Conservation (phyloP, 495 filamentous ascomycete species). For the Aspergillus incahuasiensis region DNA sequence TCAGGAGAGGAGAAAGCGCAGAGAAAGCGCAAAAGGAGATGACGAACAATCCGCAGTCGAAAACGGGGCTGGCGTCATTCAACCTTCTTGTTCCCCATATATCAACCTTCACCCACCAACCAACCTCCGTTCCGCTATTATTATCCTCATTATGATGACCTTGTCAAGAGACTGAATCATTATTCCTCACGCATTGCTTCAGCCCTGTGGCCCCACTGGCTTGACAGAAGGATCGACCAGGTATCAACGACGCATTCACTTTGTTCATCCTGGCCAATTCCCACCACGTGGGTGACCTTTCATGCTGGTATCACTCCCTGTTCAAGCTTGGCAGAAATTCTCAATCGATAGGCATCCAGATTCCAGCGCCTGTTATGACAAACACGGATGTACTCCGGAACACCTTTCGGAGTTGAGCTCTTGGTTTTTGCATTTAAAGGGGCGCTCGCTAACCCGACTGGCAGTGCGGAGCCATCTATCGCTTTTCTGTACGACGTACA, state of each 20-base stretch:
- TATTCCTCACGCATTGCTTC: constrained; percentile 14
- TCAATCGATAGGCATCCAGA: constrained; percentile 5
- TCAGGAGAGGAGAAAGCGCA: not conserved
- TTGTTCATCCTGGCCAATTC: not conserved
- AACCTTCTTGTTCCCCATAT: not conserved
- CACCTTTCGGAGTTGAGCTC: not conserved
- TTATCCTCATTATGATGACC: not conserved
- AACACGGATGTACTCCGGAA: not conserved
- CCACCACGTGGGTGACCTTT: not conserved
- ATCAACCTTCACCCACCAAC: not conserved
- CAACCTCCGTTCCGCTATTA: not conserved
- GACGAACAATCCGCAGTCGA: not conserved
- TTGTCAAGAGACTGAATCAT: not conserved
- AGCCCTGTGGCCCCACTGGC: constrained; percentile 21
- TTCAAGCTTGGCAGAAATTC: not conserved
- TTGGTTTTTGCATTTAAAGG: not conserved
- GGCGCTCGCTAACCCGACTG: not conserved
- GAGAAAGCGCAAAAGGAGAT: constrained; percentile 1
- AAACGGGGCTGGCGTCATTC: constrained; percentile 2
- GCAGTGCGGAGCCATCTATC: not conserved
- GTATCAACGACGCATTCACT: constrained; percentile 1
- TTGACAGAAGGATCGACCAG: constrained; percentile 11
- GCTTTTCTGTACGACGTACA: too few relatives aligned
- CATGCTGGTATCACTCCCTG: not conserved
- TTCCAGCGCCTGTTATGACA: not conserved